Conservation (phyloP, 768 basidiomycete species). For the Russula sp. region DNA sequence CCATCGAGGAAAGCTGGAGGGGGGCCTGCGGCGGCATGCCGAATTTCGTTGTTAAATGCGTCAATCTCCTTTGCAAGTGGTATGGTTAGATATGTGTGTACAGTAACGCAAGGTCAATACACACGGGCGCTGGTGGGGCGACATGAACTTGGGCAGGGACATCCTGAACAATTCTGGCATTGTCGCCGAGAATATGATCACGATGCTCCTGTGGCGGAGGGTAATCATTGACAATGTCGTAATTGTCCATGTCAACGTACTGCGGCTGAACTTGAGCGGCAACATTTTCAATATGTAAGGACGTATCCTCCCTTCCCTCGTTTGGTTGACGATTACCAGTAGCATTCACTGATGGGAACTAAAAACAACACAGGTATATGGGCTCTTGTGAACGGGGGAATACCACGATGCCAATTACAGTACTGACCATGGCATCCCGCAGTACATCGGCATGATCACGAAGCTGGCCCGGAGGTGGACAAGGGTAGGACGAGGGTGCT, state of each 20-base stretch:
- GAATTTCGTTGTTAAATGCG: background rate
- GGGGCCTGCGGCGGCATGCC: background rate
- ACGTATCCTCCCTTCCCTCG: background rate
- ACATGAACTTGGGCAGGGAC: background rate
- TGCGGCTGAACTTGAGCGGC: background rate
- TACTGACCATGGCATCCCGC: background rate
- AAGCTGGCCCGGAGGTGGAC: background rate
- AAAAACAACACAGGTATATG: background rate
- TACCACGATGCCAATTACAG: background rate
- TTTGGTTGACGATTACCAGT: background rate
- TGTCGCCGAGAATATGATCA: background rate
- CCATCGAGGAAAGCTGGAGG: background rate
- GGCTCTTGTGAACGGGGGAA: background rate
- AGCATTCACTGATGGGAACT: background rate
- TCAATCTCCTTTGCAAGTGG: background rate
- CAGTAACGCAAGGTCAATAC: background rate
- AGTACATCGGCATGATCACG: background rate
- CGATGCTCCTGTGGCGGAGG: background rate
- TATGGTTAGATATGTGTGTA: background rate
- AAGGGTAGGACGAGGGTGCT: background rate
- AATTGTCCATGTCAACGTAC: background rate
- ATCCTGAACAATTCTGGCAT: background rate
- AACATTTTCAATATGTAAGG: background rate
- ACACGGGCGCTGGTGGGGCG: background rate
- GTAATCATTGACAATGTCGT: background rate